Evolutionary conservation across 306 rosid genomes (phyloP).

Genomic region (Quercus ilex): DNA sequence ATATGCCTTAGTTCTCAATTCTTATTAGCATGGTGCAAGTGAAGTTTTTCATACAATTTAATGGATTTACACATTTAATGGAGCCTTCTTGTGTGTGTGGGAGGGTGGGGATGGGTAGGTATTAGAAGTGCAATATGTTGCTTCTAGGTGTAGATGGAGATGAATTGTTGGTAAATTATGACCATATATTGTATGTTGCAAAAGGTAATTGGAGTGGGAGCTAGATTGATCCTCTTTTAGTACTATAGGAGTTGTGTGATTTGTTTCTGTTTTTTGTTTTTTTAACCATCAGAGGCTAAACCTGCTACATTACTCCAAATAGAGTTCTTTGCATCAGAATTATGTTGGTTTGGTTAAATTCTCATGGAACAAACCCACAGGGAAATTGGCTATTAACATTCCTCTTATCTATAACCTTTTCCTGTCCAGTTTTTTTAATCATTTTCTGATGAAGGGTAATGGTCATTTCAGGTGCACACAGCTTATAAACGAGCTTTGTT

Average conservation of each 20-base stretch:
- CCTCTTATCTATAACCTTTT: background rate
- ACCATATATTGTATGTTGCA: background rate
- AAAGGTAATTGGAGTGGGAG: background rate
- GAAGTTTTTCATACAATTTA: background rate
- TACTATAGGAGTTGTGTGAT: background rate
- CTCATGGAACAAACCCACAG: background rate
- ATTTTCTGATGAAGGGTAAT: slow-evolving; percentile 7
- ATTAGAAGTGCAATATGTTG: background rate
- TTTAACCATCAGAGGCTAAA: background rate
- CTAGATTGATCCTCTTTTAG: background rate
- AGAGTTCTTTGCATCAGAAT: background rate
- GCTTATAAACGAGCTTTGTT: slow-evolving; percentile 81
- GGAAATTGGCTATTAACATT: background rate
- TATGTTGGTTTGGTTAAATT: background rate
- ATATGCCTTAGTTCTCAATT: background rate
- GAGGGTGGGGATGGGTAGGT: background rate
- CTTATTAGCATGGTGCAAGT: background rate
- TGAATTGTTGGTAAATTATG: background rate
- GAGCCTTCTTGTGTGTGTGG: background rate
- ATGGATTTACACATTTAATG: background rate
- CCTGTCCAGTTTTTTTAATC: background rate
- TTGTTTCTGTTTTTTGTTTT: background rate
- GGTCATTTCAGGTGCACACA: slow-evolving; percentile 64
- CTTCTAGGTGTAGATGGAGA: background rate
- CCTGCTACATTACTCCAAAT: background rate